phyloP scores from a whole-genome alignment of 257 asterid species.

The Solanum ossicruentum region DNA sequence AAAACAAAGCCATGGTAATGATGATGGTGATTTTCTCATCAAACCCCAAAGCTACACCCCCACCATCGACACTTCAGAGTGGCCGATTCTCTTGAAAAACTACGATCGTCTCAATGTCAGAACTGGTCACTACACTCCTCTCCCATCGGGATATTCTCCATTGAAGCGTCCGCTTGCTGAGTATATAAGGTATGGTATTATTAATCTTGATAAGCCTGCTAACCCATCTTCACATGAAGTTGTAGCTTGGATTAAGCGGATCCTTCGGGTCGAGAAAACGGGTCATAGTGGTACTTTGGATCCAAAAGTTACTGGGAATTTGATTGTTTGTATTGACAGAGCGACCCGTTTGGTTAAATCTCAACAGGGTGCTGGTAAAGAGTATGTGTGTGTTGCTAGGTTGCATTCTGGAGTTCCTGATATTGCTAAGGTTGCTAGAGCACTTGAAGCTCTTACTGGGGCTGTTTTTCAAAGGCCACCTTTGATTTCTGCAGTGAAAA shows the following conservation, averaged over 20 bases:
- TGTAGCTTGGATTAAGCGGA: constrained; percentile 92
- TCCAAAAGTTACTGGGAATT: constrained; percentile 89
- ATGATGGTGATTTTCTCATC: constrained; percentile 37
- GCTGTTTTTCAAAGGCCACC: constrained; percentile 97
- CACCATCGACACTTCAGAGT: constrained; percentile 63
- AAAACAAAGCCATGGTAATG: neutral
- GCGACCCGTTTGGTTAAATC: constrained; percentile 91
- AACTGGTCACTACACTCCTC: constrained; percentile 94
- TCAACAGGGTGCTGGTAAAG: constrained; percentile 97
- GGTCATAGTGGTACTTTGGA: constrained; percentile 95
- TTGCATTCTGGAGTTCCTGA: constrained; percentile 75
- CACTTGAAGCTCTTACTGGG: constrained; percentile 77
- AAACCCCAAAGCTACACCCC: constrained; percentile 86
- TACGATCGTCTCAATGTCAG: constrained; percentile 64
- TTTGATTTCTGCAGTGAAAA: constrained; percentile 78
- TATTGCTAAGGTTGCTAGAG: constrained; percentile 62
- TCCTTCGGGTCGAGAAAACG: constrained; percentile 73
- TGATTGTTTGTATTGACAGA: constrained; percentile 84
- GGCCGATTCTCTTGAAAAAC: constrained; percentile 91
- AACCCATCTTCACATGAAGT: constrained; percentile 95
- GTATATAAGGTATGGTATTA: constrained; percentile 71
- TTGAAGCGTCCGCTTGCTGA: constrained; percentile 65
- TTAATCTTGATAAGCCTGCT: constrained; percentile 80
- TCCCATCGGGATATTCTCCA: constrained; percentile 79
- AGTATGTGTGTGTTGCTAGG: constrained; percentile 79